Evolutionary conservation across 1,284 basidiomycete genomes (phyloP), one percentile per base, ranked within the genome.

Genomic region (Athelia sp.): DNA sequence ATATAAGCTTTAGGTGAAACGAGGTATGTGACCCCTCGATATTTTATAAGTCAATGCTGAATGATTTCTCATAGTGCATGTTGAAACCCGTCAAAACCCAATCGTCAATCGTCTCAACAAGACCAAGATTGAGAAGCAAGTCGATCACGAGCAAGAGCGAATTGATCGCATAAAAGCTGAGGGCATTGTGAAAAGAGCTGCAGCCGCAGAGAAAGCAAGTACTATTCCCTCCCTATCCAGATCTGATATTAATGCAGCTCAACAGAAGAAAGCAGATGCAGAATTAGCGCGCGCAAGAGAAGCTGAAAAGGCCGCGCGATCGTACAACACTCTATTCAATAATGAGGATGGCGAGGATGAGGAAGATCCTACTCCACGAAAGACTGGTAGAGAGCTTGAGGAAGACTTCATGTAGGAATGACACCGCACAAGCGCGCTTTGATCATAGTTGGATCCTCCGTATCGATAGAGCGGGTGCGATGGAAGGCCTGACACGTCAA

Each of bases 51-150:
- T n/a, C n/a, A 11, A 11, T 13, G 22, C 50, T 61, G 19, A 56
- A 3, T 26, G n/a, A 15, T 10, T 1, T 17, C 35, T 32, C 17
- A 29, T 29, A 84, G 90, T 93, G 3, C 79, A 96, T 62, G 74
- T 98, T 10, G 63, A 77, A 1, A 84, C 84, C 50, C 83, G 94
- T 35, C 90, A 97, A 56, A 99, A 98, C 61, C 66, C 76, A 2
- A 90, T 98, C 50, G 89, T 99, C 22, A 98, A 98, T 62, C 80
- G 96, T n/a, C 70, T 99, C 43, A 96, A 95, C 71, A 99, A 98
- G 73, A 98, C 95, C 13, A 98, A 95, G 62, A 70, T 81, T 40
- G 90, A 90, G 66, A 76, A 76, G 36, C 76, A 82, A 47, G 93
- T 98, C 3, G 92, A 98, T 61, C 93, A 97, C 60, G 95, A 98